Evolutionary conservation across 257 asterid species (phyloP).

Genomic region (Nicotiana noctiflora): DNA sequence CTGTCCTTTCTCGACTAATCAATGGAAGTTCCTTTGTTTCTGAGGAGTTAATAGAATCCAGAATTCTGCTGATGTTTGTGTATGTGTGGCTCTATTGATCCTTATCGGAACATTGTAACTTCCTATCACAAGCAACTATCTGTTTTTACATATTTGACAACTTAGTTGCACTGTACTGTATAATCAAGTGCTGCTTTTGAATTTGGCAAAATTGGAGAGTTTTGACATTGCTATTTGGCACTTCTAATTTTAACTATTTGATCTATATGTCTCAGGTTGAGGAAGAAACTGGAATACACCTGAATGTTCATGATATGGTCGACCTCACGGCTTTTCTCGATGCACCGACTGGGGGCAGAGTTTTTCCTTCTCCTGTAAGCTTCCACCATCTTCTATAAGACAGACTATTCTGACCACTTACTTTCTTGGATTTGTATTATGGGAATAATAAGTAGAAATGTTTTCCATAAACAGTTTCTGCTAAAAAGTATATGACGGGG

Average conservation of each 20-base stretch:
- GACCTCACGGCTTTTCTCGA: slow-evolving; percentile 80
- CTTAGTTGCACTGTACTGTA: not conserved
- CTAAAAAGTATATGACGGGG: not conserved
- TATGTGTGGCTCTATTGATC: not conserved
- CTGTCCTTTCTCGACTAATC: not conserved
- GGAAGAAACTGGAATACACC: slow-evolving; percentile 80
- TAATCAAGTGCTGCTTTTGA: not conserved
- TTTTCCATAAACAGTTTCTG: not conserved
- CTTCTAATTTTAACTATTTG: not conserved
- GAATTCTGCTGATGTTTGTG: not conserved
- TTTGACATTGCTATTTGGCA: not conserved
- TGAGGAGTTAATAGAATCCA: not conserved
- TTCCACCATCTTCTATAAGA: not conserved
- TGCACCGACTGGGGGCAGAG: slow-evolving; percentile 63
- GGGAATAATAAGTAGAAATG: not conserved
- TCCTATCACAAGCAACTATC: not conserved
- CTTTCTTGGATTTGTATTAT: not conserved
- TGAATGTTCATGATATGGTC: slow-evolving; percentile 54
- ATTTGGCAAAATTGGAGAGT: not conserved
- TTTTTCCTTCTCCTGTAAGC: slow-evolving; percentile 79
- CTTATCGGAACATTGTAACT: not conserved
- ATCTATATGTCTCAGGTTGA: slow-evolving; percentile 53
- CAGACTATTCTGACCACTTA: not conserved
- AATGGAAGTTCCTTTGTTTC: not conserved
- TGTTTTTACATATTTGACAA: not conserved